These are phyloP conservation scores for Verticillium nonalfalfae DNA, from an alignment of 2,329 filamentous ascomycete species.

Conservation along the genomic window DNA sequence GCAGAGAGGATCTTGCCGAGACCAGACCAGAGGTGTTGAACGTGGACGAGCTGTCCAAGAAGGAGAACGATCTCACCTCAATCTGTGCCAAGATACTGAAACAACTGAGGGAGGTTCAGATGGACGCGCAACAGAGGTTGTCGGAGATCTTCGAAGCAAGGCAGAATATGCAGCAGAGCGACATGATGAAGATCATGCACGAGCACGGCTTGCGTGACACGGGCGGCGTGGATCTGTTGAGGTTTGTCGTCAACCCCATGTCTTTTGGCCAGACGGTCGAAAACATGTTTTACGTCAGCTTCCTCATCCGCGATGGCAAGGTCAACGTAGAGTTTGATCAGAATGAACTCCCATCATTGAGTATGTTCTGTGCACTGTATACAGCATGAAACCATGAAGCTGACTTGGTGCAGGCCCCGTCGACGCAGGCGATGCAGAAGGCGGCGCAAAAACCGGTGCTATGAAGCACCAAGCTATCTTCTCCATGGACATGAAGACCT, in stretches of 20 bases:
- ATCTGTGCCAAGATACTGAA: conserved; percentile 71
- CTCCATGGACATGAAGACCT: conserved; percentile 77
- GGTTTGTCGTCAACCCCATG: conserved; percentile 81
- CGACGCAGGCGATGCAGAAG: background rate
- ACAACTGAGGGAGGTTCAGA: conserved; percentile 46
- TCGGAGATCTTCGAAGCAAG: conserved; percentile 32
- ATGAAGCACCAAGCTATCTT: conserved; percentile 81
- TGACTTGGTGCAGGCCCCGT: background rate
- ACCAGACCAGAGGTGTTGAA: conserved; percentile 74
- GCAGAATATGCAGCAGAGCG: conserved; percentile 35
- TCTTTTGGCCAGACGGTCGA: conserved; percentile 95
- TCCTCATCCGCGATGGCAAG: conserved; percentile 81
- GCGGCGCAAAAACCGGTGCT: conserved; percentile 38
- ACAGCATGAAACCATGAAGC: background rate
- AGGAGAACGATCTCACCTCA: conserved; percentile 71
- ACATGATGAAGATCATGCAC: conserved; percentile 50
- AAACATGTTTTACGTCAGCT: conserved; percentile 95
- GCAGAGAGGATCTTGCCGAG: conserved; percentile 60
- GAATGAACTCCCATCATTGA: conserved; percentile 67
- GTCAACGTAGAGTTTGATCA: conserved; percentile 69
- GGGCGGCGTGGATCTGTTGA: conserved; percentile 71
- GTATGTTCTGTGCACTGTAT: conserved; percentile 45
- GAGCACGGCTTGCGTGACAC: conserved; percentile 59
- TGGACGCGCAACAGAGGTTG: conserved; percentile 39
- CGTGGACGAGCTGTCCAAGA: conserved; percentile 66